phyloP scores from a whole-genome alignment of 176 grass and related monocot species.

The Eremochloa ophiuroides region DNA sequence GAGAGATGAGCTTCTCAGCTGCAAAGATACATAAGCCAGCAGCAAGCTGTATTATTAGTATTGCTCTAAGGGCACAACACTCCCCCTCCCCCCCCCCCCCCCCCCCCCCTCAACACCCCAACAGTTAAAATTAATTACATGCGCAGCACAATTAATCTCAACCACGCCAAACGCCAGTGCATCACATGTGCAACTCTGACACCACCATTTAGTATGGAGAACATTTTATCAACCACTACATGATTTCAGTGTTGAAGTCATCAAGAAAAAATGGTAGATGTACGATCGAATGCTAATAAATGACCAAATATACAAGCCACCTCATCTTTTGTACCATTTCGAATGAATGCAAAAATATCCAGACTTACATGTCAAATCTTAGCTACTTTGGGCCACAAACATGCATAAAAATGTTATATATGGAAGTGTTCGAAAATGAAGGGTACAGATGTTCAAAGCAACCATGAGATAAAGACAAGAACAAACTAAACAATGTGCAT shows the following conservation, averaged over 20 bases:
- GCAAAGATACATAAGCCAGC: too few relatives aligned
- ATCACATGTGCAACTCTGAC: too few relatives aligned
- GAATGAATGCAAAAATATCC: background rate
- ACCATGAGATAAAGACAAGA: background rate
- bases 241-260: background rate
- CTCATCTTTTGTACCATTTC: background rate
- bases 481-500: background rate
- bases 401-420: background rate
- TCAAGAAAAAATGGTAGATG: background rate
- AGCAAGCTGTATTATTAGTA: too few relatives aligned
- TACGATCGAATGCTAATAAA: constrained; percentile 9
- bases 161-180: background rate
- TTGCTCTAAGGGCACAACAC: too few relatives aligned
- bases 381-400: background rate
- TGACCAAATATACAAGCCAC: background rate
- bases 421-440: background rate
- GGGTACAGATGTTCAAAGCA: background rate
- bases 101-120: too few relatives aligned
- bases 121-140: too few relatives aligned
- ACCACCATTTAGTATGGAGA: too few relatives aligned
- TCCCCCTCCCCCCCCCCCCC: too few relatives aligned
- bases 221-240: background rate
- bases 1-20: too few relatives aligned
- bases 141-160: too few relatives aligned
- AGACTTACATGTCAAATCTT: constrained; percentile 19